Evolutionary conservation across 2,329 filamentous ascomycete species (phyloP).

Genomic region (Furcasterigmium furcatum): DNA sequence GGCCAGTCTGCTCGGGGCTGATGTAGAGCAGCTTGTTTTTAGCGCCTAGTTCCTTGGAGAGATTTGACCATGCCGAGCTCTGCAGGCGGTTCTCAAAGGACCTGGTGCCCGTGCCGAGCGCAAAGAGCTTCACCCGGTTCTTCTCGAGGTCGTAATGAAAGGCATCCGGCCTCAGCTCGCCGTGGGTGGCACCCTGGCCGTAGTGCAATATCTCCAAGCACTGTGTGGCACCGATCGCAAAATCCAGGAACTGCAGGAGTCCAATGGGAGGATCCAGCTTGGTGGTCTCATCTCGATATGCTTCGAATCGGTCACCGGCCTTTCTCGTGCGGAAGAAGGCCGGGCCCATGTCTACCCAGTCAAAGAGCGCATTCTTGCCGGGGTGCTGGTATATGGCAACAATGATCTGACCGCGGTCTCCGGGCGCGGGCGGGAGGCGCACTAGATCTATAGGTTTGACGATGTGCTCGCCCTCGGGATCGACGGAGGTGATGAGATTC

Average conservation of each 20-base stretch:
- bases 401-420: slow-evolving; percentile 68
- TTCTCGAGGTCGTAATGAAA: slow-evolving; percentile 80
- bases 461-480: slow-evolving; percentile 73
- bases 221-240: slow-evolving; percentile 83
- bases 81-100: slow-evolving; percentile 88
- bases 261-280: slow-evolving; percentile 59
- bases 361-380: slow-evolving; percentile 68
- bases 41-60: slow-evolving; percentile 81
- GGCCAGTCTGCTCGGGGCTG: slow-evolving; percentile 90
- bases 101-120: slow-evolving; percentile 81
- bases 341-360: slow-evolving; percentile 74
- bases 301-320: slow-evolving; percentile 46
- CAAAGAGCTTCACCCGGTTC: slow-evolving; percentile 72
- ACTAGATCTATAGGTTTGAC: slow-evolving; percentile 78
- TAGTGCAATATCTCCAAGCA: slow-evolving; percentile 91
- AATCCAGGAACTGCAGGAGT: slow-evolving; percentile 78
- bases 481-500: slow-evolving; percentile 65
- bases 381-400: slow-evolving; percentile 80
- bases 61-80: slow-evolving; percentile 79
- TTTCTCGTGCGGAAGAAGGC: slow-evolving; percentile 61
- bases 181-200: slow-evolving; percentile 80
- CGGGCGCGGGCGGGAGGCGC: slow-evolving; percentile 63
- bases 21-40: slow-evolving; percentile 90
- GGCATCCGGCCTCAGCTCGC: slow-evolving; percentile 85
- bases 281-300: slow-evolving; percentile 39